These are phyloP conservation scores for Penicillium dipodomyicola DNA, from an alignment of 495 filamentous ascomycete species.

Conservation along the genomic window DNA sequence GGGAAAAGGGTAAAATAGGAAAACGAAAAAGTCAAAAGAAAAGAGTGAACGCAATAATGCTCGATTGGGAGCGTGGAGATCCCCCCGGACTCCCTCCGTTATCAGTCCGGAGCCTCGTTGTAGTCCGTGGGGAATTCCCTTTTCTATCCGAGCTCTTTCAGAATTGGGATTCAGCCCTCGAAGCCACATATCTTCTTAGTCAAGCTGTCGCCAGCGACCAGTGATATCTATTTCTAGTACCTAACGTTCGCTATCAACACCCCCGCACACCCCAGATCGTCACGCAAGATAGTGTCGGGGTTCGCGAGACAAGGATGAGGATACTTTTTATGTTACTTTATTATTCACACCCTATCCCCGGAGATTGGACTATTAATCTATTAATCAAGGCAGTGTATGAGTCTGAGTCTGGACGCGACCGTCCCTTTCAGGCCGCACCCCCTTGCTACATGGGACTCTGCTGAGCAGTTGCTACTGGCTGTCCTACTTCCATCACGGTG, in stretches of 20 bases:
- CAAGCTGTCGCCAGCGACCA: not conserved
- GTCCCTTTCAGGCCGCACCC: not conserved
- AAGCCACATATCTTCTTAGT: not conserved
- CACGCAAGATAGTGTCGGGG: constrained; percentile 1
- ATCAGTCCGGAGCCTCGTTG: constrained; percentile 8
- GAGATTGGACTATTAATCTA: not conserved
- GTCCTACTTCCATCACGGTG: constrained; percentile 1
- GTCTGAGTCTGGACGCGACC: not conserved
- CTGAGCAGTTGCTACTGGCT: not conserved
- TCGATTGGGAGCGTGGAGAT: not conserved
- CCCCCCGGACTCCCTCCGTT: constrained; percentile 3
- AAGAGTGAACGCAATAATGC: not conserved
- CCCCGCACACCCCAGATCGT: constrained; percentile 1
- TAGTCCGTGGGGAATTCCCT: not conserved
- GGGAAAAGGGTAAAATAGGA: not conserved
- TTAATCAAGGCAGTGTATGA: not conserved
- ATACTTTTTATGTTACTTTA: not conserved
- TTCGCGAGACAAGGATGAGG: not conserved
- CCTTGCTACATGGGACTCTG: not conserved
- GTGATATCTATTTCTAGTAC: constrained; percentile 2
- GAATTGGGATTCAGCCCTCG: not conserved
- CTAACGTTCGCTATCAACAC: not conserved
- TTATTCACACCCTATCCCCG: not conserved
- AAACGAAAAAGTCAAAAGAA: not conserved
- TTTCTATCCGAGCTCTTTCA: not conserved